Evolutionary conservation across 2,329 filamentous ascomycete genomes (phyloP), one percentile per base, ranked within the genome.

Genomic region (Helotiales sp.): DNA sequence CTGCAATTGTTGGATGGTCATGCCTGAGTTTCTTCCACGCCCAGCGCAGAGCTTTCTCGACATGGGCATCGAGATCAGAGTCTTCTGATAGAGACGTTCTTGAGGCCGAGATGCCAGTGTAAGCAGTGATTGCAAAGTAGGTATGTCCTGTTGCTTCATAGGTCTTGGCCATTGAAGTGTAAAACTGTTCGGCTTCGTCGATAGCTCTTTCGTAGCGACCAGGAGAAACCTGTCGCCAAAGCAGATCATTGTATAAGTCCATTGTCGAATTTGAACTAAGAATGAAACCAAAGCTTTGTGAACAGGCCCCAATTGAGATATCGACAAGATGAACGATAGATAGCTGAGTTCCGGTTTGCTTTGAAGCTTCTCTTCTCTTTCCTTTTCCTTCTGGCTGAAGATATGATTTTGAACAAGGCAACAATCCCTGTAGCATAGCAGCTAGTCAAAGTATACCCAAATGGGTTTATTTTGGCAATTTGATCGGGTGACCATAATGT

Each of bases 101-200:
- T 0, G 50, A n/a, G 2, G 77, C 60, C 0, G 65, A 69, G 0
- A 81, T 50, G 0, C 79, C 79, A 1, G 82, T 52, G 20, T 78
- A 78, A 0, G 79, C 80, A 0, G 81, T 81, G 4, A 84, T 81
- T 1, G 78, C 78, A 59, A 82, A 83, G 67, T 78, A 80, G 61
- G 76, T 78, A 0, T 80, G 79, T 0, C 79, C 79, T 32, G 74
- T 81, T 0, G 74, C 79, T 26, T 79, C 73, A 45, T 78, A 82
- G 0, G 73, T 69, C 11, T 75, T 77, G 0, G 75, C 75, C 10
- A 82, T 67, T 0, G 77, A 71, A 0, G 79, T 75, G 65, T 83
- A 83, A 40, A 80, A 80, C 17, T 78, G 69, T 62, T 83, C 81
- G 0, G 76, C 74, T 64, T 83, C 81, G 32, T 83, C 81, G 8